These are phyloP conservation scores for Thraustochytrium sp. DNA, from an alignment of 352 stramenopile genomes.

Conservation along the genomic window DNA sequence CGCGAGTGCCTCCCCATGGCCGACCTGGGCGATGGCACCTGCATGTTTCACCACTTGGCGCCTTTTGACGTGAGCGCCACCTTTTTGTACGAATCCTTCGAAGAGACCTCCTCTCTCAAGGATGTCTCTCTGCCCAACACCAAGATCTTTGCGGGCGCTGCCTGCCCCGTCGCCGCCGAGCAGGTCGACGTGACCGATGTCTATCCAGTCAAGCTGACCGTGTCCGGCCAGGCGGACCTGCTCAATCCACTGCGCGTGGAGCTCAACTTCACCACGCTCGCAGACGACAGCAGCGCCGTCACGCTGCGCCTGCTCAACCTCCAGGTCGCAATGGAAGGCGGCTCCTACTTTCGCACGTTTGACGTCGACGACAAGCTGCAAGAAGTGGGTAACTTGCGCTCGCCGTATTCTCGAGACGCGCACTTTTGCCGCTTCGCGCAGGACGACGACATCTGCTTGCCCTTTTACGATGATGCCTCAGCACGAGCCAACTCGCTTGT, in stretches of 20 bases:
- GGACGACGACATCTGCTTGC: background rate
- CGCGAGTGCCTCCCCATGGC: background rate
- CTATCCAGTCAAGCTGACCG: background rate
- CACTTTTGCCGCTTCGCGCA: slow-evolving; percentile 17
- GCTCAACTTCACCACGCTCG: background rate
- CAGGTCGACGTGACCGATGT: background rate
- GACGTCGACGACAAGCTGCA: slow-evolving; percentile 4
- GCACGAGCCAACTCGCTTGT: background rate
- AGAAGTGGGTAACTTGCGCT: background rate
- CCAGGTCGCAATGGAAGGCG: background rate
- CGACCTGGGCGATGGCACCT: background rate
- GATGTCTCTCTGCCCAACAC: background rate
- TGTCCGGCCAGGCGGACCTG: background rate
- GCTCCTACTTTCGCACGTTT: background rate
- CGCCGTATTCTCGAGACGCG: background rate
- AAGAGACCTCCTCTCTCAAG: background rate
- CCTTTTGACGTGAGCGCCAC: background rate
- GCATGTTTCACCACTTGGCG: background rate
- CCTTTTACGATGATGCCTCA: background rate
- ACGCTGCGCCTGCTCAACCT: background rate
- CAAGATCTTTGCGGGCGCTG: background rate
- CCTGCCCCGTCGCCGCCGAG: background rate
- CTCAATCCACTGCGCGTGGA: background rate
- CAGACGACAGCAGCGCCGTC: background rate
- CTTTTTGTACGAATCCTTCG: background rate